Percentiles rank a stretch among this genome's conserved stretches.
Conservation (phyloP, 2,329 filamentous ascomycete genomes). For the Penicillium expansum region DNA sequence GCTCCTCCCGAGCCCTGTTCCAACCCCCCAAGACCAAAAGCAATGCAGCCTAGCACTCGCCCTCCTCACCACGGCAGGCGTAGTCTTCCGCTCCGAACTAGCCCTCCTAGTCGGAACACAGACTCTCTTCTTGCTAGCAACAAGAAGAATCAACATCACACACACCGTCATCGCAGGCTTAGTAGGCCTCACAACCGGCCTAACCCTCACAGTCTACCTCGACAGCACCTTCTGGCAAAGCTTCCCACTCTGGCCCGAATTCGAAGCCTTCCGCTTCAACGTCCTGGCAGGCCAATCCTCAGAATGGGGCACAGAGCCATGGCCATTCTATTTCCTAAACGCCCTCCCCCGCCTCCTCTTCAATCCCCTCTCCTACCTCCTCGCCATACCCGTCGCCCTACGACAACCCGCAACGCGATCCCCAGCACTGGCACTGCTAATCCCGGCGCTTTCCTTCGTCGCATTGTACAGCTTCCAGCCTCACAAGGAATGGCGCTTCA, state of each 20-base stretch:
- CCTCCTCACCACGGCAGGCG: constrained; percentile 73
- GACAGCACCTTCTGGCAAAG: constrained; percentile 94
- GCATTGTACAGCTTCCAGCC: constrained; percentile 81
- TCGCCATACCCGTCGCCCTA: constrained; percentile 52
- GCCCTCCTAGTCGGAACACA: constrained; percentile 73
- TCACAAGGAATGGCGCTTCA: constrained; percentile 95
- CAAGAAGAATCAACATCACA: constrained; percentile 52
- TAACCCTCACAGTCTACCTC: constrained; percentile 68
- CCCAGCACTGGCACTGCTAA: constrained; percentile 52
- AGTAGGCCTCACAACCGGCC: constrained; percentile 65
- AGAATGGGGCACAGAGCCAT: constrained; percentile 83
- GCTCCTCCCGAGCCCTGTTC: constrained; percentile 47
- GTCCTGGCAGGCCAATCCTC: constrained; percentile 78
- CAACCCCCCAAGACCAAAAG: constrained; percentile 31
- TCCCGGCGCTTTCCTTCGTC: constrained; percentile 71
- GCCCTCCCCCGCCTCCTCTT: constrained; percentile 78
- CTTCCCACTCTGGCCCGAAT: constrained; percentile 80
- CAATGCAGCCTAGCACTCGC: constrained; percentile 65
- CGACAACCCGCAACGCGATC: constrained; percentile 53
- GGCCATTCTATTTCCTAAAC: constrained; percentile 80
- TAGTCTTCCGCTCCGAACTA: constrained; percentile 86
- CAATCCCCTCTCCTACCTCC: constrained; percentile 65
- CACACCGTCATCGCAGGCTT: constrained; percentile 65
- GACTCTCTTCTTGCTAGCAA: constrained; percentile 61
- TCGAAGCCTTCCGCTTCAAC: constrained; percentile 87